phyloP scores from a whole-genome alignment of 441 rosid species.

The Codiaeum variegatum region DNA sequence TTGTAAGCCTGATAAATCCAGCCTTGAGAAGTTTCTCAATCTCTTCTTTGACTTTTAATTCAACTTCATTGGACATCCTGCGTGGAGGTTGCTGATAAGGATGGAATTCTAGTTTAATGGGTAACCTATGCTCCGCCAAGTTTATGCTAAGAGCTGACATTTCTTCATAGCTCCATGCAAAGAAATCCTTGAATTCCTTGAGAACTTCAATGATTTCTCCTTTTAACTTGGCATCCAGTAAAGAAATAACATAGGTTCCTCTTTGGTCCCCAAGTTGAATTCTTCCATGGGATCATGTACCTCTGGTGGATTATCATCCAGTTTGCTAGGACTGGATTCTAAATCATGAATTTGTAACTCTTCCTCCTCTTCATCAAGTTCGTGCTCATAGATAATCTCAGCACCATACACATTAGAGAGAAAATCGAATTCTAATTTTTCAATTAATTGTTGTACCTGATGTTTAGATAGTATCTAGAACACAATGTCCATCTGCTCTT shows the following conservation, averaged over 20 bases:
- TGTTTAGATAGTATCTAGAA: too few species aligned
- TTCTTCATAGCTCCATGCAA: neutral
- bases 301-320: neutral
- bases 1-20: neutral
- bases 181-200: too few species aligned
- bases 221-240: accelerated
- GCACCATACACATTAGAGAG: neutral
- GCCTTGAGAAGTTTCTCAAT: neutral
- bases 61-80: neutral
- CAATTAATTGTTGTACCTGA: too few species aligned
- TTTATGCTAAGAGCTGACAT: neutral
- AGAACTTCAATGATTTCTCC: too few species aligned
- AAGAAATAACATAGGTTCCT: neutral
- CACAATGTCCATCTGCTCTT: too few species aligned
- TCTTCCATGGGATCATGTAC: neutral
- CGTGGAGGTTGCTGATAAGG: neutral
- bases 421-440: too few species aligned
- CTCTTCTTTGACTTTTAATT: neutral
- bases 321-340: neutral
- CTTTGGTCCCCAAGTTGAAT: neutral
- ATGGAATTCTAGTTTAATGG: neutral
- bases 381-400: neutral
- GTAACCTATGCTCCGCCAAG: neutral
- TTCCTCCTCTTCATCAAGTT: neutral
- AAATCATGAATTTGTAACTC: neutral